A percentile compares a stretch with the other conserved stretches of the same genome.
Evolutionary conservation across 139 green algal species (phyloP).

Genomic region (Deuterostichococcus epilithicus): DNA sequence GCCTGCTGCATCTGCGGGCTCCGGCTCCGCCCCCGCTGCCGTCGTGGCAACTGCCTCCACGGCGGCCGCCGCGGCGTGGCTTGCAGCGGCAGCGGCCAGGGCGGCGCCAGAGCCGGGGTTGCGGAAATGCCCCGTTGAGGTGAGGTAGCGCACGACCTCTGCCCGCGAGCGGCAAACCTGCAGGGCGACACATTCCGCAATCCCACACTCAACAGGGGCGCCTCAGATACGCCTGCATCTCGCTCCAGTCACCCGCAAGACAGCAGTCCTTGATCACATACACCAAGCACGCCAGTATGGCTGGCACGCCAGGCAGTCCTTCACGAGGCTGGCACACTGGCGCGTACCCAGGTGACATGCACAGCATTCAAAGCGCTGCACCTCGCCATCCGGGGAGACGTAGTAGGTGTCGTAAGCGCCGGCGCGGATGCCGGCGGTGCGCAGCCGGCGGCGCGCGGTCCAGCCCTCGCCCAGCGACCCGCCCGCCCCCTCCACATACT

Average conservation of each 20-base stretch:
- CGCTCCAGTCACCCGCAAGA: too few species aligned
- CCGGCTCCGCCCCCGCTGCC: too few species aligned
- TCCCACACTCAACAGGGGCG: too few species aligned
- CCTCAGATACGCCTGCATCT: too few species aligned
- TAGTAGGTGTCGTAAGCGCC: slow-evolving; percentile 1
- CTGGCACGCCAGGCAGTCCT: too few species aligned
- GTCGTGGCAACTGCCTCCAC: neutral
- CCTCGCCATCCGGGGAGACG: slow-evolving; percentile 1
- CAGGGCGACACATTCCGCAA: too few species aligned
- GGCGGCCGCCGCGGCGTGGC: neutral
- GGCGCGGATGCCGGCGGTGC: neutral
- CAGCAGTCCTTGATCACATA: too few species aligned
- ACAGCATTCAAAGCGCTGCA: neutral
- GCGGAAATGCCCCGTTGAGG: neutral
- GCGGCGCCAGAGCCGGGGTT: neutral
- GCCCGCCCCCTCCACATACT: neutral
- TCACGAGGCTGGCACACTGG: neutral
- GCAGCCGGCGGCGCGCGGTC: neutral
- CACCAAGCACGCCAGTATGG: too few species aligned
- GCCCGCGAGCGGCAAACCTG: neutral
- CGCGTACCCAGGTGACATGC: neutral
- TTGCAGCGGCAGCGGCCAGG: neutral
- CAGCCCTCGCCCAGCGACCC: neutral
- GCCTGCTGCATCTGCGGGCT: too few species aligned
- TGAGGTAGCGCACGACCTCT: neutral